Evolutionary conservation across 257 asterid genomes (phyloP), one percentile per base, ranked within the genome.

Genomic region (Thymus mandschuricus): DNA sequence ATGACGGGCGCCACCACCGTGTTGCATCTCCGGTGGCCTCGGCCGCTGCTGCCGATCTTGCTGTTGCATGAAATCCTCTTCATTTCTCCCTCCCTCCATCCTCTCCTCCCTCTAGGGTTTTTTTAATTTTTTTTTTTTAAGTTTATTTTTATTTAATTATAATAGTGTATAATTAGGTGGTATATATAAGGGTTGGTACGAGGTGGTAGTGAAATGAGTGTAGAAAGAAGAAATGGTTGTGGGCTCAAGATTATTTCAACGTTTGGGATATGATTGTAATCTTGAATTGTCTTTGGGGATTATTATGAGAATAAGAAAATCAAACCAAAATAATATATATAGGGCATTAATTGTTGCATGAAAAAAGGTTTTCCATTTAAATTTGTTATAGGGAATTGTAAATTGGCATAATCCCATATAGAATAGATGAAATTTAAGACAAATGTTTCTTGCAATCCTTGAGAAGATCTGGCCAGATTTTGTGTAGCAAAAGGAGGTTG

Each of bases 211-310:
- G 45, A 21, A 64, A 40, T 57, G 66, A 69, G 68, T 64, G 69
- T 64, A 76, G 63, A 77, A 58, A 78, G 76, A 58, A 43, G 72
- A 62, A 75, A 8, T 59, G 75, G 66, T 48, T 68, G 74, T 8
- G 63, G 73, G 60, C 41, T 40, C 9, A 27, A 30, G 41, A 80
- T 64, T 57, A 68, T 77, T 65, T 77, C 79, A 69, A 80, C 82
- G 60, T 40, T 76, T 38, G 64, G 75, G 76, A 75, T 80, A 71
- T 72, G 78, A 44, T 71, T 78, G 81, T 75, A 80, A 83, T 80
- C 82, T 60, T 4, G 43, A 76, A 29, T 52, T 78, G 65, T 73
- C 29, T 27, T 65, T 64, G 45, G 64, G 71, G 81, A 83, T 83
- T 76, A 3, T 38, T 21, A 77, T 76, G 76, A 33, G 73, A 83